Evolutionary conservation across 2,329 filamentous ascomycete genomes (phyloP).

Genomic region (Fusarium sp.): DNA sequence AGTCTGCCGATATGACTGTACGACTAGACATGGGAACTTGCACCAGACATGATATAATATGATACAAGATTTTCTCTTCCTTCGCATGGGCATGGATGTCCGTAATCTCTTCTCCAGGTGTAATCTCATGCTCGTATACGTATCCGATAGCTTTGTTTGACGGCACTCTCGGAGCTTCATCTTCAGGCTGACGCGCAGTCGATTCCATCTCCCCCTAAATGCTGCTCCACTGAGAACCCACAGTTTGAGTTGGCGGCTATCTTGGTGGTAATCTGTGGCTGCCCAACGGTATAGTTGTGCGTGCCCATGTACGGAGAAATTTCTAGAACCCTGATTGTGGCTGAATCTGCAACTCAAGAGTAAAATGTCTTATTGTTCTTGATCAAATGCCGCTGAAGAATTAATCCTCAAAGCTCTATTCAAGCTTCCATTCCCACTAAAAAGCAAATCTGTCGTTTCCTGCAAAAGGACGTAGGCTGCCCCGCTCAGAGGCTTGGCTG

Average conservation of each 20-base stretch:
- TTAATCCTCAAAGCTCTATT: neutral
- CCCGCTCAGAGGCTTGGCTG: conserved; percentile 23
- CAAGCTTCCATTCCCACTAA: neutral
- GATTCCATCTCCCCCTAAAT: conserved; percentile 11
- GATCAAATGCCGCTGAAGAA: neutral
- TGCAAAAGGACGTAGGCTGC: conserved; percentile 31
- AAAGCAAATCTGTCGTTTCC: conserved; percentile 18
- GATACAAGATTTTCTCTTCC: conserved; percentile 8
- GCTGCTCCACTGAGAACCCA: conserved; percentile 22
- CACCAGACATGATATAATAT: conserved; percentile 20
- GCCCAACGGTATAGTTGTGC: conserved; percentile 24
- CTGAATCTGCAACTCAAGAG: conserved; percentile 22
- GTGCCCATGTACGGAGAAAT: conserved; percentile 23
- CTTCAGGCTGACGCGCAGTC: conserved; percentile 22
- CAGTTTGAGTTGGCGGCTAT: conserved; percentile 4
- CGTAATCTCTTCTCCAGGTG: neutral
- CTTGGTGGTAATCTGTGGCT: conserved; percentile 29
- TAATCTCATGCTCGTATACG: conserved; percentile 26
- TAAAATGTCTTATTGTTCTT: neutral
- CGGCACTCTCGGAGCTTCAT: conserved; percentile 21
- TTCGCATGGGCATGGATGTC: neutral
- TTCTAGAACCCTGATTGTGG: conserved; percentile 31
- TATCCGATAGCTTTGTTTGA: conserved; percentile 15
- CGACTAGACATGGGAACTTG: conserved; percentile 28
- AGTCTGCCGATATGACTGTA: conserved; percentile 26